A percentile compares a stretch with the other conserved stretches of the same genome.
phyloP scores from a whole-genome alignment of 495 filamentous ascomycete species.

The Trichocladium uniseriatum region DNA sequence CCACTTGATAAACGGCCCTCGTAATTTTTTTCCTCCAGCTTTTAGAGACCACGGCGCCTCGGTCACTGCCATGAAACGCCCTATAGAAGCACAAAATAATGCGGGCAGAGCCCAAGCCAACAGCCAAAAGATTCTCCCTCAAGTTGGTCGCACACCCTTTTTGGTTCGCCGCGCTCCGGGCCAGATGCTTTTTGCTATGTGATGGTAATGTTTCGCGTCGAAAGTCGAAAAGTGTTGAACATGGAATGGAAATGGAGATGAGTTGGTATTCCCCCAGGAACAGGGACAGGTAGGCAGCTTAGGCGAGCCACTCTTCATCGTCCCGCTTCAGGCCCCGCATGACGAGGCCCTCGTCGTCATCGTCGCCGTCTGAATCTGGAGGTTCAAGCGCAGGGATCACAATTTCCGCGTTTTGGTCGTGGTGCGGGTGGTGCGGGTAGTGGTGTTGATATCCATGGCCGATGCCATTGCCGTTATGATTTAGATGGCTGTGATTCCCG shows the following conservation, averaged over 20 bases:
- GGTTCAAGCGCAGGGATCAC: background rate
- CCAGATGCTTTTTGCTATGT: background rate
- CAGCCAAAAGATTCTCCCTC: no score
- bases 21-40: no score
- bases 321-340: slow-evolving; percentile 42
- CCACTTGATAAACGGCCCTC: no score
- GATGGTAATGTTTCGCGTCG: background rate
- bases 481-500: slow-evolving; percentile 12
- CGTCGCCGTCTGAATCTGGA: slow-evolving; percentile 19
- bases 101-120: no score
- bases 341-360: slow-evolving; percentile 38
- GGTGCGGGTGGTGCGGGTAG: slow-evolving; percentile 3
- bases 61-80: no score
- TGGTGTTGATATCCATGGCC: slow-evolving; percentile 1
- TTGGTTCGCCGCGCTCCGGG: background rate
- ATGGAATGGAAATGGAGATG: no score
- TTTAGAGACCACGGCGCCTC: no score
- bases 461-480: slow-evolving; percentile 16
- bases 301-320: slow-evolving; percentile 44
- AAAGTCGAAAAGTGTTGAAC: background rate
- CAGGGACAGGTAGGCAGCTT: background rate
- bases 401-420: slow-evolving; percentile 7
- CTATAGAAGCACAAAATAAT: no score
- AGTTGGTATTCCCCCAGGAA: no score
- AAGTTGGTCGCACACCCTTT: no score